Evolutionary conservation across 2,329 filamentous ascomycete species (phyloP).

Genomic region (Xylariaceae sp.): DNA sequence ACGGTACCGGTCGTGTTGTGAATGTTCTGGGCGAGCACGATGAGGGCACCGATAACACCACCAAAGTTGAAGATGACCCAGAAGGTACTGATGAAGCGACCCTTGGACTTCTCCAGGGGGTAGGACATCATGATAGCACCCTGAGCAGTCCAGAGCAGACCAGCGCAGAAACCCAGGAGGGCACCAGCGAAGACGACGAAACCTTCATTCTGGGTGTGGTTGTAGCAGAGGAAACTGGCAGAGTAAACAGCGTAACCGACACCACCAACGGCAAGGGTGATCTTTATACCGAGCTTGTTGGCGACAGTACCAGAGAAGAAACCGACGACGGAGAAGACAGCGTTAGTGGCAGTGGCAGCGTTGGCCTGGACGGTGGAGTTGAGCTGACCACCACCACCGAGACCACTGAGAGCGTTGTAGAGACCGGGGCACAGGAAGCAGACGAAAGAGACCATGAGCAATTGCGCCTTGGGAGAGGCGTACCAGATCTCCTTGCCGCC

Average conservation of each 20-base stretch:
- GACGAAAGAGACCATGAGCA: constrained; percentile 64
- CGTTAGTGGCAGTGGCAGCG: constrained; percentile 47
- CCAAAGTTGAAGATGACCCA: constrained; percentile 95
- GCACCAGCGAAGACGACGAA: constrained; percentile 74
- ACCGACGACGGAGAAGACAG: constrained; percentile 52
- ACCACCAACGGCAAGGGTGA: constrained; percentile 65
- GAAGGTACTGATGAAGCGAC: constrained; percentile 83
- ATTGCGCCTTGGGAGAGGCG: constrained; percentile 67
- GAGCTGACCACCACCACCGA: constrained; percentile 60
- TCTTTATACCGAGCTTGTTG: constrained; percentile 67
- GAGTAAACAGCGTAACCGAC: constrained; percentile 73
- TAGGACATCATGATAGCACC: constrained; percentile 89
- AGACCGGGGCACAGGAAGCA: constrained; percentile 70
- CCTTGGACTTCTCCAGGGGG: constrained; percentile 74
- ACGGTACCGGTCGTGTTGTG: constrained; percentile 48
- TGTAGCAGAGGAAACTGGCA: constrained; percentile 64
- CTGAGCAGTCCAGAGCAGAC: constrained; percentile 76
- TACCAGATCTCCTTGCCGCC: constrained; percentile 55
- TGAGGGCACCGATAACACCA: constrained; percentile 76
- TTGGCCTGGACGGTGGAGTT: constrained; percentile 54
- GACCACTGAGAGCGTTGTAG: constrained; percentile 62
- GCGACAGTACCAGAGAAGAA: constrained; percentile 72
- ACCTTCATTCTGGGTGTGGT: constrained; percentile 60
- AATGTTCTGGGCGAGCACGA: constrained; percentile 69
- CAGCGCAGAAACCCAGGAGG: constrained; percentile 71